Conservation (phyloP, 306 rosid genomes). For the Astragalus membranaceus region DNA sequence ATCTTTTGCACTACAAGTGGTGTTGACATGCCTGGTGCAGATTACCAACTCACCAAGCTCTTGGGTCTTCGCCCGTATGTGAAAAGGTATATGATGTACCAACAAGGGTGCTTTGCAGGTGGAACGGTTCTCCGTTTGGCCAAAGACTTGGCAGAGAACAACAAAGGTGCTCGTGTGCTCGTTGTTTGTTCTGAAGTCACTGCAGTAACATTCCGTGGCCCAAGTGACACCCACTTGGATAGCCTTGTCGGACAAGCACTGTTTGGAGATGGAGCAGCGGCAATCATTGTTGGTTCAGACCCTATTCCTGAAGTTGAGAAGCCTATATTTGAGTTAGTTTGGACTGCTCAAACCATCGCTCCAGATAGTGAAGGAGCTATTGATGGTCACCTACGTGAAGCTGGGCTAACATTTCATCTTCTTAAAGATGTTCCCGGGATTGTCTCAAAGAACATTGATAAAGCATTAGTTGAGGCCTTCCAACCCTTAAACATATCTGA, state of each 20-base stretch:
- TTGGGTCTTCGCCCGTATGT: conserved; percentile 59
- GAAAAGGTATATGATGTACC: conserved; percentile 72
- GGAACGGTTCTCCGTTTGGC: conserved; percentile 37
- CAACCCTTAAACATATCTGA: conserved; percentile 22
- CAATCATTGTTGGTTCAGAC: conserved; percentile 57
- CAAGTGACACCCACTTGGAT: conserved; percentile 26
- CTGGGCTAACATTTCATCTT: conserved; percentile 28
- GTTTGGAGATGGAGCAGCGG: conserved; percentile 40
- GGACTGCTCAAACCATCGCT: conserved; percentile 59
- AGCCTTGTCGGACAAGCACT: conserved; percentile 34
- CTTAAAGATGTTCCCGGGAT: conserved; percentile 35
- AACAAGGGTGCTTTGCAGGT: conserved; percentile 32
- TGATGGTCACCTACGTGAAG: conserved; percentile 35
- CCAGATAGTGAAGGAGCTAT: conserved; percentile 63
- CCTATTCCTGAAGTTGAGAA: conserved; percentile 49
- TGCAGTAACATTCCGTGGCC: conserved; percentile 30
- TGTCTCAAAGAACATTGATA: conserved; percentile 27
- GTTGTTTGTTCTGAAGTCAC: conserved; percentile 35
- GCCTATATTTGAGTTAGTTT: conserved; percentile 53
- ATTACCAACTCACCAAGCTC: conserved; percentile 66
- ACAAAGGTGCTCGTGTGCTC: conserved; percentile 30
- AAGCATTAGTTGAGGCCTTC: conserved; percentile 23
- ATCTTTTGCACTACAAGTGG: conserved; percentile 76
- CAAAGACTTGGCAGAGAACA: conserved; percentile 31
- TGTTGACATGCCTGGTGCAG: conserved; percentile 75